Base-by-base conservation (phyloP, 192 early-diverging fungal species). In the Powellomyces hirtus region DNA sequence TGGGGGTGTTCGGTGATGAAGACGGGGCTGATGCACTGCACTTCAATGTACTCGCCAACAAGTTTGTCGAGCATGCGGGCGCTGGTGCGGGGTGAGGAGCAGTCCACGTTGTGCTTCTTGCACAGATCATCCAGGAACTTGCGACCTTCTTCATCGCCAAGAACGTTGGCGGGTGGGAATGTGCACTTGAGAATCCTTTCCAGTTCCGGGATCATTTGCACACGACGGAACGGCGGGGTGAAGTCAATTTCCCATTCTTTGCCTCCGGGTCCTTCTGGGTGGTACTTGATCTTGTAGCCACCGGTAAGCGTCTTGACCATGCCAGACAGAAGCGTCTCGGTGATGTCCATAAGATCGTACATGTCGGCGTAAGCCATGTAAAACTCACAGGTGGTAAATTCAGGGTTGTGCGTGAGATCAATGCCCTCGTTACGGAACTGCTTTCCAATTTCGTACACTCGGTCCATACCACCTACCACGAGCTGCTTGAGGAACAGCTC, bases 311-410 rank as follows among this genome's bases (percentile, higher is more conserved):
- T 77, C 87, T 92, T 93, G 75, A 99, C 95, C 93, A 98, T 94
- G 62, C 94, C 89, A 38, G 90, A 89, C 16, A 98, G 58, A 24
- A 92, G 71, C 35, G 77, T 75, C 76, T 99, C 97, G 63, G 96
- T 98, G 71, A 98, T 91, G 31, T 95, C 89, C 90, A 99, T 92
- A 59, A 99, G 75, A 76, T 99, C 96, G 75, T 91, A 88, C 82
- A 97, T 89, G 76, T 99, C 96, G 35, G 96, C 97, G 76, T 96
- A 99, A 18, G 97, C 97, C 96, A 96, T 96, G 83, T 99, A 98
- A 81, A 99, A 98, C 84, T 99, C 97, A 79, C 53, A 94, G 26
- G 95, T 98, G 44, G 97, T 98, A 83, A 99, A 98, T 80, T 99
- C 97, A 62, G 97, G 97, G 85, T 99, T 99, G 88, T 99, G 97